Conservation (phyloP, 352 stramenopile species). For the Pythium phragmitis region DNA sequence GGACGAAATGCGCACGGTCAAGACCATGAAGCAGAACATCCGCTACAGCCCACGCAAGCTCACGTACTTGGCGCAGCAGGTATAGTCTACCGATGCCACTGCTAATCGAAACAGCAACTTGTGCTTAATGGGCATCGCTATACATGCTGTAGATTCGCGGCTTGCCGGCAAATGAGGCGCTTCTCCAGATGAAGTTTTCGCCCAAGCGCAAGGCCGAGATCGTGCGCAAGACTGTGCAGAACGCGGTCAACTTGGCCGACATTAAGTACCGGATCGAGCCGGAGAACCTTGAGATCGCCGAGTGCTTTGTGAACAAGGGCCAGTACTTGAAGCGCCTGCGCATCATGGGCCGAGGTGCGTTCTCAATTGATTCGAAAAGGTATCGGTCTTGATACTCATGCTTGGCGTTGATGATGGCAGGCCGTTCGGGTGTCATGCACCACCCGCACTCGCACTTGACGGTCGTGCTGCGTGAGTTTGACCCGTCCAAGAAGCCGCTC, state of each 20-base stretch:
- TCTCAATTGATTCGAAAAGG: not conserved
- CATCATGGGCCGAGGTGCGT: constrained; percentile 81
- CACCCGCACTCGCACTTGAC: constrained; percentile 80
- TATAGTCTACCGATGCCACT: not conserved
- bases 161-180: constrained; percentile 65
- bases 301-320: constrained; percentile 88
- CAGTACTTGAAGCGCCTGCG: constrained; percentile 80
- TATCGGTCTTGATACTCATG: not conserved
- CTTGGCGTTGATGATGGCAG: constrained; percentile 21
- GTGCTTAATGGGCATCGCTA: no score
- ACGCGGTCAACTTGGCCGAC: constrained; percentile 85
- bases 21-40: constrained; percentile 83
- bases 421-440: constrained; percentile 82
- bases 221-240: constrained; percentile 84
- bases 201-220: constrained; percentile 83
- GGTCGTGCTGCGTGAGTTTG: constrained; percentile 75
- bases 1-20: constrained; percentile 52
- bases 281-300: constrained; percentile 75
- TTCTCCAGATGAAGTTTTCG: constrained; percentile 88
- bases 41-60: constrained; percentile 81
- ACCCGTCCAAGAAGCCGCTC: constrained; percentile 72
- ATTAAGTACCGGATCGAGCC: constrained; percentile 89
- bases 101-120: no score
- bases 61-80: constrained; percentile 78
- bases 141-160: constrained; percentile 49